Evolutionary conservation across 352 stramenopile genomes (phyloP).

Genomic region (Saprolegnia diclina): DNA sequence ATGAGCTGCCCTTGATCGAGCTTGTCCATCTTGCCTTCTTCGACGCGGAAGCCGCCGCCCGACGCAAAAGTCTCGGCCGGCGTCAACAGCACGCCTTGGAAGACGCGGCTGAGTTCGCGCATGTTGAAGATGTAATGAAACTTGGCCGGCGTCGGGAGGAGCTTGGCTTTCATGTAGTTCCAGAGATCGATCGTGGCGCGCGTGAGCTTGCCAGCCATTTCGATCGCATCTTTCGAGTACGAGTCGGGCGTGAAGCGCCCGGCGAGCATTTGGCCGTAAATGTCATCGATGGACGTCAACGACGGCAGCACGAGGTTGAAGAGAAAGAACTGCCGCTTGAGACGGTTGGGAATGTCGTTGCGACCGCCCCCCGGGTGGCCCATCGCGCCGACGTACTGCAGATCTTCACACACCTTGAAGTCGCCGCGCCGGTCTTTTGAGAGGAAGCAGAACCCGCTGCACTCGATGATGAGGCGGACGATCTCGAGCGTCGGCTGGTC

Average conservation of each 20-base stretch:
- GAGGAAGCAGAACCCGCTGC: slow-evolving; percentile 96
- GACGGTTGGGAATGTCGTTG: slow-evolving; percentile 98
- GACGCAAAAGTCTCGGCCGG: slow-evolving; percentile 93
- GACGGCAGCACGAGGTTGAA: slow-evolving; percentile 97
- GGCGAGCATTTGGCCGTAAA: slow-evolving; percentile 98
- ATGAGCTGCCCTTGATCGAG: slow-evolving; percentile 90
- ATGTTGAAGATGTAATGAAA: slow-evolving; percentile 99
- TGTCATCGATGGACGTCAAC: slow-evolving; percentile 98
- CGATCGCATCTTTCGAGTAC: slow-evolving; percentile 76
- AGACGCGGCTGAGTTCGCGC: slow-evolving; percentile 96
- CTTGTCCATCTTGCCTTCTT: slow-evolving; percentile 81
- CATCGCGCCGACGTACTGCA: slow-evolving; percentile 98
- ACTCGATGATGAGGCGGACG: slow-evolving; percentile 95
- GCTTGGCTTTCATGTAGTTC: slow-evolving; percentile 96
- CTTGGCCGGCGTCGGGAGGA: slow-evolving; percentile 96
- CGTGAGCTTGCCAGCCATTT: slow-evolving; percentile 91
- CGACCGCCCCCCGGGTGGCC: slow-evolving; percentile 94
- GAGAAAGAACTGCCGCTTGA: slow-evolving; percentile 99
- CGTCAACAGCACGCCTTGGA: slow-evolving; percentile 96
- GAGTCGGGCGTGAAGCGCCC: slow-evolving; percentile 89
- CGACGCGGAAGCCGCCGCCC: slow-evolving; percentile 75
- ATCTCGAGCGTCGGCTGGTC: slow-evolving; percentile 98
- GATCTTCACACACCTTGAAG: slow-evolving; percentile 97
- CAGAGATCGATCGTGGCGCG: slow-evolving; percentile 95
- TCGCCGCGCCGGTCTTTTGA: slow-evolving; percentile 97